Evolutionary conservation across 139 green algal genomes (phyloP).

Genomic region (Axilococcus clingmanii): DNA sequence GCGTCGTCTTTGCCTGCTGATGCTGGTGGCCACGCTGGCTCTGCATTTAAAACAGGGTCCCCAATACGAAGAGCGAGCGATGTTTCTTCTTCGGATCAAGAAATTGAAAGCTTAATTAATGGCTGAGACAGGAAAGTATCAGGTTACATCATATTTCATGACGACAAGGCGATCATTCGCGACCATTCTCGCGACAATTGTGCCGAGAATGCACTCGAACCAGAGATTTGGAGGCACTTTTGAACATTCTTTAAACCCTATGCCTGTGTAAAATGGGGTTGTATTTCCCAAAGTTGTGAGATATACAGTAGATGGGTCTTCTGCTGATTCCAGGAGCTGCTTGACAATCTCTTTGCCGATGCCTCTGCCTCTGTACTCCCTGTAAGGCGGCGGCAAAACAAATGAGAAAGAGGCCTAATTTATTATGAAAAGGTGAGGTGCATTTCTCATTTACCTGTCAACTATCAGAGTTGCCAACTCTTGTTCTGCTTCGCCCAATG

Average conservation of each 20-base stretch:
- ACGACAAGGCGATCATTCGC: neutral
- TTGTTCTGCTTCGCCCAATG: no score
- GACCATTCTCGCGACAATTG: neutral
- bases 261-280: neutral
- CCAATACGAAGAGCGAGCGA: no score
- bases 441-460: neutral
- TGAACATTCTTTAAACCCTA: conserved; percentile 2
- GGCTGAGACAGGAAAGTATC: neutral
- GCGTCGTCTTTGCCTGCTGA: neutral
- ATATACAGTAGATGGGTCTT: neutral
- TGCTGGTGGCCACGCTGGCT: conserved; percentile 1
- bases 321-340: neutral
- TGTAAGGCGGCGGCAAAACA: no score
- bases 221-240: neutral
- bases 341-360: neutral
- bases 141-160: conserved; percentile 2
- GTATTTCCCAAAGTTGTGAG: neutral
- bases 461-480: conserved; percentile 7
- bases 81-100: no score
- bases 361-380: conserved; percentile 8
- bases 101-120: neutral
- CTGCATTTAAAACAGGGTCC: no score
- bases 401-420: no score
- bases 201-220: conserved; percentile 4
- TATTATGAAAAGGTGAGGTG: no score